A percentile compares a stretch with the other conserved stretches of the same genome.
Conservation (phyloP, 108 stramenopile genomes). For the Nitzschia sp. region DNA sequence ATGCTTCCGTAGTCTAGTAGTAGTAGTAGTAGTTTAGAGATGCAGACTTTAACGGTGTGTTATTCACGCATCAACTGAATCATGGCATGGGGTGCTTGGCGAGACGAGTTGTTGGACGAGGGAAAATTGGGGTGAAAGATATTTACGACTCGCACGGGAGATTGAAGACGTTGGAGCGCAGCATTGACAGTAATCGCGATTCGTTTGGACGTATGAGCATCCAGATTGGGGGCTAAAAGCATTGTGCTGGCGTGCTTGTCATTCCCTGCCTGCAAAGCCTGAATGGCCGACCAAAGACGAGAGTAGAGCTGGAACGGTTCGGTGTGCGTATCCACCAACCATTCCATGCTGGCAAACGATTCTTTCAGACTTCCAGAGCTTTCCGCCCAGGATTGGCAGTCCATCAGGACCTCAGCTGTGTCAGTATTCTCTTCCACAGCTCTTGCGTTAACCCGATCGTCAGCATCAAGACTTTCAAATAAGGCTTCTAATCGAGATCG, state of each 20-base stretch:
- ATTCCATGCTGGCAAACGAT: background rate
- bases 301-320: conserved; percentile 20
- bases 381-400: conserved; percentile 13
- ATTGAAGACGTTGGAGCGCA: conserved; percentile 26
- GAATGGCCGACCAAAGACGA: conserved; percentile 14
- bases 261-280: background rate
- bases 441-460: background rate
- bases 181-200: conserved; percentile 46
- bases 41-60: too few relatives aligned
- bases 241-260: background rate
- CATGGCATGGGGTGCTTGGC: conserved; percentile 10
- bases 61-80: conserved; percentile 11
- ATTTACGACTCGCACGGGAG: conserved; percentile 24
- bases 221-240: conserved; percentile 18
- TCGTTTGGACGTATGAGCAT: conserved; percentile 23
- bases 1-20: too few relatives aligned
- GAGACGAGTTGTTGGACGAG: background rate
- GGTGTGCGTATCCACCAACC: background rate
- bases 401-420: background rate
- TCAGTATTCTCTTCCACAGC: background rate
- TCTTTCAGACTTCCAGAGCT: background rate
- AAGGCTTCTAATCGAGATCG: conserved; percentile 20
- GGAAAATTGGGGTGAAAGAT: conserved; percentile 29
- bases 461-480: conserved; percentile 13
- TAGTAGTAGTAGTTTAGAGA: too few relatives aligned